phyloP scores from a whole-genome alignment of 2,329 filamentous ascomycete species.

The Aspergillus persii region DNA sequence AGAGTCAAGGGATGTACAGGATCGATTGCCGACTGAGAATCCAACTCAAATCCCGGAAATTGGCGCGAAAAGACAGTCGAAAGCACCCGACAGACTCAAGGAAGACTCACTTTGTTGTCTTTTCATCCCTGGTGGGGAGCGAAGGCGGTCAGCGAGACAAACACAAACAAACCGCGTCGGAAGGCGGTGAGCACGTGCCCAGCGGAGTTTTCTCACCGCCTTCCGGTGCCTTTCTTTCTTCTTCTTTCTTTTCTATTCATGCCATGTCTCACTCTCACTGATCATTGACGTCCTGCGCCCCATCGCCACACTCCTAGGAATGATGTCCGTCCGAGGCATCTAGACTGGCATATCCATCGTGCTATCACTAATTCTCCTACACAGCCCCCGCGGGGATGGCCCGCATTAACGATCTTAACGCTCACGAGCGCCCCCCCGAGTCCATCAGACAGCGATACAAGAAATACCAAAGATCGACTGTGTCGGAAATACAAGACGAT shows the following conservation, averaged over 20 bases:
- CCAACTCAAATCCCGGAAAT: neutral
- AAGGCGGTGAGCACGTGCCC: slow-evolving; percentile 31
- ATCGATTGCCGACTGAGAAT: neutral
- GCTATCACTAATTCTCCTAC: neutral
- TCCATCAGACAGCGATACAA: slow-evolving; percentile 73
- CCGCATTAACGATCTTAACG: slow-evolving; percentile 56
- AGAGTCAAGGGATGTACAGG: neutral
- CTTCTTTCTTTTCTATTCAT: neutral
- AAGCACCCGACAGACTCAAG: slow-evolving; percentile 28
- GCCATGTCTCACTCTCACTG: neutral
- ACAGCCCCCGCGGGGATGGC: slow-evolving; percentile 23
- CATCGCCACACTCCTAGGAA: neutral
- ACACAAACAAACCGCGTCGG: slow-evolving; percentile 37
- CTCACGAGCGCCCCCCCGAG: slow-evolving; percentile 74
- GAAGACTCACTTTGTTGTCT: slow-evolving; percentile 51
- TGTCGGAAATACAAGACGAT: slow-evolving; percentile 51
- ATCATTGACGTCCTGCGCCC: neutral
- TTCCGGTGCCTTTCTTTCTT: neutral
- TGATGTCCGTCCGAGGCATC: neutral
- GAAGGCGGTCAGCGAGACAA: slow-evolving; percentile 44
- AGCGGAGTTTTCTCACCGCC: slow-evolving; percentile 7
- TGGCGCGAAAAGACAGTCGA: neutral
- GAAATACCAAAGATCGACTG: slow-evolving; percentile 62
- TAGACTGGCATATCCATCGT: neutral
- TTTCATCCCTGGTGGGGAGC: slow-evolving; percentile 42